Conservation (phyloP, 768 basidiomycete genomes). For the Amanita thiersii region DNA sequence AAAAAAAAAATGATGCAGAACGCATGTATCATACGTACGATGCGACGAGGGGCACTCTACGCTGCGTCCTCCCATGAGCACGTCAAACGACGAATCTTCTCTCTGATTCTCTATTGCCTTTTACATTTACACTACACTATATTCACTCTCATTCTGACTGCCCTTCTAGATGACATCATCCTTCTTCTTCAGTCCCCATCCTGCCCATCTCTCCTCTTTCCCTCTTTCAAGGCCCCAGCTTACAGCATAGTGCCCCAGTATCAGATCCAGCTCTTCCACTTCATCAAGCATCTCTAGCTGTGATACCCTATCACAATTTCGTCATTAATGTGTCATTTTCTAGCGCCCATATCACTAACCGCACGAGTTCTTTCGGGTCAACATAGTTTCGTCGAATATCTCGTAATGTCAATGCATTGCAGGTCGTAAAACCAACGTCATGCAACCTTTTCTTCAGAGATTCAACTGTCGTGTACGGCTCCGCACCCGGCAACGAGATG, state of each 20-base stretch:
- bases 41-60: slow-evolving; percentile 1
- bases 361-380: slow-evolving; percentile 38
- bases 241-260: slow-evolving; percentile 84
- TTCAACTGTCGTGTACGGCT: slow-evolving; percentile 47
- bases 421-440: slow-evolving; percentile 42
- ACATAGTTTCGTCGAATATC: slow-evolving; percentile 55
- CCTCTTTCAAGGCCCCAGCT: slow-evolving; percentile 50
- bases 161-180: not conserved
- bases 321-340: slow-evolving; percentile 1
- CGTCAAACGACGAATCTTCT: slow-evolving; percentile 6
- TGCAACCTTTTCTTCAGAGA: slow-evolving; percentile 57
- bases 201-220: slow-evolving; percentile 18
- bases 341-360: slow-evolving; percentile 31
- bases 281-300: slow-evolving; percentile 87
- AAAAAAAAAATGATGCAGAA: too few relatives aligned
- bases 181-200: slow-evolving; percentile 26
- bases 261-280: slow-evolving; percentile 87
- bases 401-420: slow-evolving; percentile 56
- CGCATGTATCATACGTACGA: not conserved
- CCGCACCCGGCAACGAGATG: slow-evolving; percentile 67
- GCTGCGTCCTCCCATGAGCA: slow-evolving; percentile 3
- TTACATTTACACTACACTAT: not conserved
- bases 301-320: slow-evolving; percentile 46
- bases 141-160: not conserved
- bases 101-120: slow-evolving; percentile 1